A percentile compares a stretch with the other conserved stretches of the same genome.
Evolutionary conservation across 2,329 filamentous ascomycete species (phyloP).

Genomic region (Bipolaris zeicola): DNA sequence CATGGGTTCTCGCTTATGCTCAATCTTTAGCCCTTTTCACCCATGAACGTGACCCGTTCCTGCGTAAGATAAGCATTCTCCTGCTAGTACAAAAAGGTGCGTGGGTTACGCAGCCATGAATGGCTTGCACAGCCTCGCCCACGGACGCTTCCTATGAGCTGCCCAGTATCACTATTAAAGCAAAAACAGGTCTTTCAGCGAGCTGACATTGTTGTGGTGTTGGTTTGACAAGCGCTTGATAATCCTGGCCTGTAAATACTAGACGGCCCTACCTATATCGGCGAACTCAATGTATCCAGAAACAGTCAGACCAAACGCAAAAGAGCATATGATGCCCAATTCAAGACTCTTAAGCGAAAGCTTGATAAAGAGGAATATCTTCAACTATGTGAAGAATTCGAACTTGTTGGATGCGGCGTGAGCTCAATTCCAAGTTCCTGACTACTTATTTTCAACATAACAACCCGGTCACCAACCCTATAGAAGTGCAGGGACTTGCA

Average conservation of each 20-base stretch:
- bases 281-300: conserved; percentile 52
- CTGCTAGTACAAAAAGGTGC: neutral
- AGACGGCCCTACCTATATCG: conserved; percentile 43
- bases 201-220: neutral
- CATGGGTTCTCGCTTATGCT: conserved; percentile 6
- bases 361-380: conserved; percentile 52
- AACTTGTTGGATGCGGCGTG: conserved; percentile 57
- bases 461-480: conserved; percentile 54
- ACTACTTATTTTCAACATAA: conserved; percentile 27
- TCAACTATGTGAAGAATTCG: conserved; percentile 54
- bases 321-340: conserved; percentile 53
- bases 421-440: conserved; percentile 52
- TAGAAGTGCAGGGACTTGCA: conserved; percentile 49
- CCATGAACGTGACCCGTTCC: neutral
- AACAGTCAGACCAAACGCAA: conserved; percentile 47
- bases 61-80: conserved; percentile 9
- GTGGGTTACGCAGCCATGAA: neutral
- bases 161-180: neutral
- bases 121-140: neutral
- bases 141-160: neutral
- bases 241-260: neutral
- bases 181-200: neutral
- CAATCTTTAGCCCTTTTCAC: conserved; percentile 3
- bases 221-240: neutral
- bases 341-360: conserved; percentile 52